Percentiles rank a stretch among this genome's conserved stretches.
Conservation (phyloP, 768 basidiomycete genomes). For the Trametes sanguinea region DNA sequence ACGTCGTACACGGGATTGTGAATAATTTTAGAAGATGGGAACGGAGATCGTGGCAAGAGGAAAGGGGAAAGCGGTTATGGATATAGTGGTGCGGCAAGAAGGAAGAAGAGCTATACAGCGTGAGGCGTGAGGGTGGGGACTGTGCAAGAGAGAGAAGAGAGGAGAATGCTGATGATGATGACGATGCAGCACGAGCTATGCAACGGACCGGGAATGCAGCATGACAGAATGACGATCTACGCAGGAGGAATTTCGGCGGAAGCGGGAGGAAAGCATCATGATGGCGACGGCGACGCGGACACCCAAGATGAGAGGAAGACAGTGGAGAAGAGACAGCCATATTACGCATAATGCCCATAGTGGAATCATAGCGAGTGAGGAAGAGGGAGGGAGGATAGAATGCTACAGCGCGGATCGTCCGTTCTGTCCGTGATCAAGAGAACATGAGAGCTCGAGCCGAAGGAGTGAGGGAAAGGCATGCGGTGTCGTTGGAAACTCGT, state of each 20-base stretch:
- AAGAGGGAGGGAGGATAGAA: slow-evolving; percentile 13
- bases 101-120: slow-evolving; percentile 12
- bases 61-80: slow-evolving; percentile 17
- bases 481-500: slow-evolving; percentile 11
- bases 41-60: slow-evolving; percentile 12
- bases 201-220: slow-evolving; percentile 24
- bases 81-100: slow-evolving; percentile 20
- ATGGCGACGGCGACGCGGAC: slow-evolving; percentile 16
- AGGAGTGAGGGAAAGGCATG: slow-evolving; percentile 11
- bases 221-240: slow-evolving; percentile 22
- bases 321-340: slow-evolving; percentile 10
- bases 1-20: slow-evolving; percentile 22
- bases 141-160: slow-evolving; percentile 8
- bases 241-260: slow-evolving; percentile 9
- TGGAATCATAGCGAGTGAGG: slow-evolving; percentile 10
- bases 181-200: slow-evolving; percentile 25
- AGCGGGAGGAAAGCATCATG: slow-evolving; percentile 17
- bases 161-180: slow-evolving; percentile 20
- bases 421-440: slow-evolving; percentile 24
- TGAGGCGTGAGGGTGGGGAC: not conserved
- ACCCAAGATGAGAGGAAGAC: slow-evolving; percentile 6
- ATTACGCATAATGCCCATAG: slow-evolving; percentile 23
- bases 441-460: slow-evolving; percentile 11
- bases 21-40: slow-evolving; percentile 22
- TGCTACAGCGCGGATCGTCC: slow-evolving; percentile 28